These are phyloP conservation scores for Leptographium galeiforme DNA, from an alignment of 2,329 filamentous ascomycete species.

Conservation along the genomic window DNA sequence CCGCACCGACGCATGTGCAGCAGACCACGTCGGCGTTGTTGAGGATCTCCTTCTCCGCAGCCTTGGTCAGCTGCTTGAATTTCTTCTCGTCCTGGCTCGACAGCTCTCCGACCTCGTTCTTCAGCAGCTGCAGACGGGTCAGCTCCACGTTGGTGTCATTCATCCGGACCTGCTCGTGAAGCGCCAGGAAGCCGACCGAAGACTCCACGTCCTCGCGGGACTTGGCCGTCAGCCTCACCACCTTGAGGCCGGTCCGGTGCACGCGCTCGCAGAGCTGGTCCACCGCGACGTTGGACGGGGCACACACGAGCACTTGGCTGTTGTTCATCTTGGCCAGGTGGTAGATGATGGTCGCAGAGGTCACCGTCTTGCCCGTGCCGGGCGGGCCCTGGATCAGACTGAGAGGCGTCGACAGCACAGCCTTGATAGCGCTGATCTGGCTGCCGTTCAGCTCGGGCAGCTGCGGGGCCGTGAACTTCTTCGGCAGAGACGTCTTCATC, in stretches of 20 bases:
- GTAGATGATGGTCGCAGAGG: conserved; percentile 96
- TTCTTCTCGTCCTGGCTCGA: conserved; percentile 97
- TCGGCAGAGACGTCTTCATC: conserved; percentile 90
- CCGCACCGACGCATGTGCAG: conserved; percentile 95
- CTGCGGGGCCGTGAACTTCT: conserved; percentile 91
- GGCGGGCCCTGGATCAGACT: conserved; percentile 95
- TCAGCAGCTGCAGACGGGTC: conserved; percentile 82
- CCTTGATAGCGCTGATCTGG: conserved; percentile 93
- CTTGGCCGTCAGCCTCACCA: conserved; percentile 95
- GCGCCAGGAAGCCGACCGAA: conserved; percentile 86
- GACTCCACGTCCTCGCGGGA: conserved; percentile 97
- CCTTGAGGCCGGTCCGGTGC: conserved; percentile 86
- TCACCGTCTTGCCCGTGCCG: conserved; percentile 96
- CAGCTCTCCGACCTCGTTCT: conserved; percentile 79
- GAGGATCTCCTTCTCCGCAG: conserved; percentile 88
- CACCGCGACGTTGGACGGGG: conserved; percentile 94
- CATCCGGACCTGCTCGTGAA: conserved; percentile 95
- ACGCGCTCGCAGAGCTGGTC: conserved; percentile 97
- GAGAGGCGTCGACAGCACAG: conserved; percentile 81
- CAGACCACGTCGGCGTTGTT: conserved; percentile 95
- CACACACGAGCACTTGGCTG: conserved; percentile 89
- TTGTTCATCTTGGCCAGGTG: conserved; percentile 91
- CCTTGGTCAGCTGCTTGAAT: conserved; percentile 87
- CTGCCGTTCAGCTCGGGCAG: conserved; percentile 90
- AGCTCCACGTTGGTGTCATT: conserved; percentile 93